These are phyloP conservation scores for Cyberlindnera nakhonratchasimensis DNA, from an alignment of 805 yeast species.

Conservation along the genomic window DNA sequence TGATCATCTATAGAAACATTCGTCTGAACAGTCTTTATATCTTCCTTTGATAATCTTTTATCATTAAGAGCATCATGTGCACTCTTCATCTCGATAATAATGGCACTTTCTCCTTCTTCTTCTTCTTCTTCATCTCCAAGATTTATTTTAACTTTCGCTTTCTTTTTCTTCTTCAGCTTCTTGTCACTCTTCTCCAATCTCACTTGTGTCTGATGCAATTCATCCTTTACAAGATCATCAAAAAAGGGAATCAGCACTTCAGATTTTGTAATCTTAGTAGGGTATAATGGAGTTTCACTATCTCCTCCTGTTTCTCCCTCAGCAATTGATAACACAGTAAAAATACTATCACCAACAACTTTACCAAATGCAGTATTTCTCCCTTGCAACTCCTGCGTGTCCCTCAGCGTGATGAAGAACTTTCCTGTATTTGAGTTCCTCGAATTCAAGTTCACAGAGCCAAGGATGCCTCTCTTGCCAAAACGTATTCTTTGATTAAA, in stretches of 20 bases:
- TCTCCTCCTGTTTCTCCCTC: conserved; percentile 44
- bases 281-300: conserved; percentile 46
- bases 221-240: conserved; percentile 34
- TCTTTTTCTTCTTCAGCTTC: conserved; percentile 26
- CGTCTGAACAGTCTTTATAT: background rate
- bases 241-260: conserved; percentile 49
- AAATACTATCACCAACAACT: conserved; percentile 53
- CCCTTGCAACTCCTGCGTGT: conserved; percentile 42
- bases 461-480: conserved; percentile 52
- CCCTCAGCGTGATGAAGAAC: conserved; percentile 48
- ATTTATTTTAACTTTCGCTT: conserved; percentile 34
- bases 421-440: conserved; percentile 34
- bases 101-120: conserved; percentile 24
- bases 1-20: no score
- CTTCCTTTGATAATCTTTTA: conserved; percentile 18
- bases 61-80: conserved; percentile 38
- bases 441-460: conserved; percentile 39
- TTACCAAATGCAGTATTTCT: conserved; percentile 53
- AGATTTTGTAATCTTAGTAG: conserved; percentile 40
- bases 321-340: conserved; percentile 45
- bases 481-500: conserved; percentile 49
- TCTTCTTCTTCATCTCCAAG: conserved; percentile 24
- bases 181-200: conserved; percentile 4
- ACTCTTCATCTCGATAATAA: conserved; percentile 37
- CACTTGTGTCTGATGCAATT: background rate